Conservation (phyloP, 169 alveolate species). For the Plasmodium inui region DNA sequence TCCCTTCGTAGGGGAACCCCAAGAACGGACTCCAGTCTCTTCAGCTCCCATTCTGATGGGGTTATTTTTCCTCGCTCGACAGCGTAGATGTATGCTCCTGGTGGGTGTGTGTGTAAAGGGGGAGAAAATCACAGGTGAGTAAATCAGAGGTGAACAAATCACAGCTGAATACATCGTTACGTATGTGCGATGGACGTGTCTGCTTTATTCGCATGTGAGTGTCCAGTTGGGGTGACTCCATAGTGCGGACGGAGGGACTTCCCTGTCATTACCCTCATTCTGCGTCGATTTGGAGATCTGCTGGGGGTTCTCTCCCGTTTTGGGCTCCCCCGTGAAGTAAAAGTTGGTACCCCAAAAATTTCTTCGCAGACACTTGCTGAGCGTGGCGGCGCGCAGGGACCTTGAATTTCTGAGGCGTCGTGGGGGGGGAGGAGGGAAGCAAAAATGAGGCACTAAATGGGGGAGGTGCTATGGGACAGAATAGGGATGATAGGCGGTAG, state of each 20-base stretch:
- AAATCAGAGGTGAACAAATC: too few species aligned
- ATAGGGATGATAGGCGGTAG: neutral
- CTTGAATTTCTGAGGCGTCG: neutral
- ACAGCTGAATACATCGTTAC: neutral
- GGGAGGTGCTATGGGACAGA: neutral
- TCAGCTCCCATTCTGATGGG: slow-evolving; percentile 34
- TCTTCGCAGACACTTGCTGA: slow-evolving; percentile 62
- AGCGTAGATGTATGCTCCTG: slow-evolving; percentile 69
- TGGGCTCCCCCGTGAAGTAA: slow-evolving; percentile 53
- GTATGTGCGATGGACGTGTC: neutral
- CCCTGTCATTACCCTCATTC: slow-evolving; percentile 40
- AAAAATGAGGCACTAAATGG: neutral
- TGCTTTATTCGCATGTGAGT: neutral
- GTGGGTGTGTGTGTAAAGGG: neutral
- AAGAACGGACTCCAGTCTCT: slow-evolving; percentile 38
- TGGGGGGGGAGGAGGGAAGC: neutral
- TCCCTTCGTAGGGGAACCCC: slow-evolving; percentile 57
- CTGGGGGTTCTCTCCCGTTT: slow-evolving; percentile 24
- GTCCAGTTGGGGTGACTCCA: neutral
- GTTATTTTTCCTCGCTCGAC: slow-evolving; percentile 49
- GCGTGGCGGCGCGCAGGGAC: slow-evolving; percentile 58
- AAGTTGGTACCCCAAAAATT: slow-evolving; percentile 59
- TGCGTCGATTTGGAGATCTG: slow-evolving; percentile 41
- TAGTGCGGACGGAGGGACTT: neutral
- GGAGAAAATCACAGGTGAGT: too few species aligned